Base-by-base conservation (phyloP, 441 rosid species). In the Jatropha multifida region DNA sequence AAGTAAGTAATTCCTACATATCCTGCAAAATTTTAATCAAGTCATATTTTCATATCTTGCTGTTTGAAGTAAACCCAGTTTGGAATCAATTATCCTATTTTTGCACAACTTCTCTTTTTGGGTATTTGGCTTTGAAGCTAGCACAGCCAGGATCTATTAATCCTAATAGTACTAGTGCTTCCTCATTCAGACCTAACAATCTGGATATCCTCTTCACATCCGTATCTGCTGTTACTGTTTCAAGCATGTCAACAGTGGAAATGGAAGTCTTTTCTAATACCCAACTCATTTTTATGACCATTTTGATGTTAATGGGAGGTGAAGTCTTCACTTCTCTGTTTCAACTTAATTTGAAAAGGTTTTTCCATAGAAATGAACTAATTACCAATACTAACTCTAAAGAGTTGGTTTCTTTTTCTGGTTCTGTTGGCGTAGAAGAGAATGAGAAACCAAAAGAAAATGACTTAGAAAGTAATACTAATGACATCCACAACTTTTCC, bases 201-300 rank as follows among this genome's bases (percentile, higher is more conserved):
- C 18, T 90, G 1, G 97, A 92, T 56, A 42, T 87, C 40, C 86
- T 87, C 81, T 91, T 93, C 83, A 93, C 94, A 8, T 86, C 94
- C 20, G 90, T 89, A 7, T 93, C 97, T 0, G 86, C 94, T 1
- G 56, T 86, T 15, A 88, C 98, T 0, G 86, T 84, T 49, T 93
- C 98, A 0, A 89, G 94, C 81, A 90, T 89, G 94, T 80, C 94
- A 38, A 79, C 90, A 0, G 84, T 90, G 1, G 90, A 93, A 77
- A 88, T 91, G 94, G 97, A 91, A 78, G 81, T 75, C 32, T 91
- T 91, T 77, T 91, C 95, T 5, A 82, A 90, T 46, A 12, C 83
- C 55, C 94, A 93, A 65, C 92, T 91, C 38, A 49, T 85, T 9
- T 2, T 89, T 38, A 32, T 92, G 52, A 86, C 88, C 73, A 44